A percentile compares a stretch with the other conserved stretches of the same genome.
phyloP scores from a whole-genome alignment of 257 asterid species.

The Lycium ferocissimum region DNA sequence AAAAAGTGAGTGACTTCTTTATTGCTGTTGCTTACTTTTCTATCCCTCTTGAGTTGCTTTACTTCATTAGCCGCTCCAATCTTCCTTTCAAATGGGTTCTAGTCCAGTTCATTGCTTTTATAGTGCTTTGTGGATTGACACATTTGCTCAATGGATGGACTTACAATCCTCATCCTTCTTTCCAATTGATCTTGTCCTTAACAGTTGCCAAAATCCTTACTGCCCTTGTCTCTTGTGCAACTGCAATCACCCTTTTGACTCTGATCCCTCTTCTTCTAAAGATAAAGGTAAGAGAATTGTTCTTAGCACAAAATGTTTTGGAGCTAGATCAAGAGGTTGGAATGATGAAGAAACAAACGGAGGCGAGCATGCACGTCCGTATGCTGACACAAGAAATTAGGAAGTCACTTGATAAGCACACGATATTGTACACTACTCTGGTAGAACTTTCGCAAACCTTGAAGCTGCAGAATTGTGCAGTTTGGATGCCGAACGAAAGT shows the following conservation, averaged over 20 bases:
- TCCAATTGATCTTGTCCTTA: conserved; percentile 51
- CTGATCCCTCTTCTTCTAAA: conserved; percentile 51
- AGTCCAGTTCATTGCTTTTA: conserved; percentile 50
- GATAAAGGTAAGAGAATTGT: conserved; percentile 52
- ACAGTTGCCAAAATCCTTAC: conserved; percentile 53
- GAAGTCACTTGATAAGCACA: conserved; percentile 56
- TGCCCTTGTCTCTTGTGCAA: conserved; percentile 57
- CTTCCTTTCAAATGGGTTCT: conserved; percentile 60
- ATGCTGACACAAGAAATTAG: conserved; percentile 56
- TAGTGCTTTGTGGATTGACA: conserved; percentile 55
- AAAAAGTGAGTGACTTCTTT: conserved; percentile 54
- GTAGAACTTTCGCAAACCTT: conserved; percentile 55
- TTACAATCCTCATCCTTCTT: conserved; percentile 48
- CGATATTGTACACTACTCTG: conserved; percentile 49
- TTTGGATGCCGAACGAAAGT: conserved; percentile 57
- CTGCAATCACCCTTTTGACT: conserved; percentile 54
- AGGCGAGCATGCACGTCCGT: conserved; percentile 55
- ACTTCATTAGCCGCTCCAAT: conserved; percentile 52
- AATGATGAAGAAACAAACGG: conserved; percentile 54
- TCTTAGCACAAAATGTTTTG: conserved; percentile 51
- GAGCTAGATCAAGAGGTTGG: conserved; percentile 59
- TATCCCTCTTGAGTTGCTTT: conserved; percentile 52
- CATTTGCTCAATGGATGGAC: conserved; percentile 57
- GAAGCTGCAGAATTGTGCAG: conserved; percentile 58
- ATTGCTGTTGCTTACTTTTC: conserved; percentile 58